Base-by-base conservation (phyloP, 2,329 filamentous ascomycete species). In the Trichoderma koningiopsis region DNA sequence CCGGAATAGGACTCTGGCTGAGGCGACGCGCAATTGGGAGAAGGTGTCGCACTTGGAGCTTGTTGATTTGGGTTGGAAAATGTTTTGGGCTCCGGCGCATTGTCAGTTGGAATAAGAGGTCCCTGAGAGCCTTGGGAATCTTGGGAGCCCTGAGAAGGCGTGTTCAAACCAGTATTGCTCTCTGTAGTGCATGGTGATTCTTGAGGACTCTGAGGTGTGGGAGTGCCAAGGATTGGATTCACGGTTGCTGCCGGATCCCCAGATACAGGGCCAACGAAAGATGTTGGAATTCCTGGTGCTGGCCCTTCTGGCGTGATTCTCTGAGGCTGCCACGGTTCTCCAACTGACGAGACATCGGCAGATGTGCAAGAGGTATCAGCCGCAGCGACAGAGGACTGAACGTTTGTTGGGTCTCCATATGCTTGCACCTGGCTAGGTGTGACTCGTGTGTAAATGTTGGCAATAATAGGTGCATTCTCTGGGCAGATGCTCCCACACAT, bases 401-500 rank as follows among this genome's bases (percentile, higher is more conserved):
- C 24, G n/a, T 47, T 71, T 47, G 64, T 64, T 49, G 13, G 65
- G 47, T 68, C 57, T 33, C 72, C 68, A 35, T 70, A 49, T 24
- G 67, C 22, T 33, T 72, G 70, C 1, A 66, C 66, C 24, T 59
- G 58, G 14, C 67, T 70, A 13, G 68, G 55, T 10, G 72, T 65
- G 22, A 71, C 71, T 43, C 73, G 72, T 16, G 72, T 72, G 64
- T 80, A 81, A 31, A 81, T 71, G 57, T 78, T 81, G 43, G 77
- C 79, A 64, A 77, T 75, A 6, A 62, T 72, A 8, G 74, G 72
- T 5, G 71, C 71, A 11, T 76, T 73, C 4, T 73, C 61, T 13
- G 74, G 75, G 62, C 76, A 79, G 11, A 73, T 71, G 43, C 77
- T 76, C n/a, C 79, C 79, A 35, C 79, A 81, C 71, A 75, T 77